phyloP scores from a whole-genome alignment of 2,329 filamentous ascomycete genomes.

The Myriosclerotinia duriaeana region DNA sequence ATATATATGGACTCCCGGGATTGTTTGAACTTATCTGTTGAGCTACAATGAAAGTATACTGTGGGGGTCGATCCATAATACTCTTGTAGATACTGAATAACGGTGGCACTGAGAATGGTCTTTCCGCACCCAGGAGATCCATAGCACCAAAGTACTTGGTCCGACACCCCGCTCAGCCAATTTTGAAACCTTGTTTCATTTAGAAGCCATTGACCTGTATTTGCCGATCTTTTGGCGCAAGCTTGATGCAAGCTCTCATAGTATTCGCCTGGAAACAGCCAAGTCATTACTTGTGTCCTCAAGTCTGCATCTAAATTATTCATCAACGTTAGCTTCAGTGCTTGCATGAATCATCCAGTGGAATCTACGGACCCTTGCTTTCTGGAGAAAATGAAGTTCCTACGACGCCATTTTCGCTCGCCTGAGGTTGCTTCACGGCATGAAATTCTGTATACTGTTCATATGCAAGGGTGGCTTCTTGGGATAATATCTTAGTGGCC shows the following conservation, averaged over 20 bases:
- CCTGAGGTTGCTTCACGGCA: conserved; percentile 3
- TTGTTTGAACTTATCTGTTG: conserved; percentile 15
- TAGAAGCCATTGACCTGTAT: conserved; percentile 19
- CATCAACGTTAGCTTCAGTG: conserved; percentile 7
- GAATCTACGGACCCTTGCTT: conserved; percentile 9
- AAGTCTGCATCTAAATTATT: conserved; percentile 15
- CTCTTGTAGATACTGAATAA: conserved; percentile 16
- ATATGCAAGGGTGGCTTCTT: conserved; percentile 14
- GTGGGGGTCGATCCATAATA: conserved; percentile 7
- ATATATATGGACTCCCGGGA: conserved; percentile 20
- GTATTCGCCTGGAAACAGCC: conserved; percentile 21
- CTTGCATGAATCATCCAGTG: neutral
- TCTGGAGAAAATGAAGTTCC: neutral
- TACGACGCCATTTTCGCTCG: neutral
- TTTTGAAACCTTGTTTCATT: conserved; percentile 16
- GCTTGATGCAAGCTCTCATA: conserved; percentile 19
- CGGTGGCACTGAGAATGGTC: conserved; percentile 21
- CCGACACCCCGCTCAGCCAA: conserved; percentile 7
- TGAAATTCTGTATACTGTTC: conserved; percentile 5
- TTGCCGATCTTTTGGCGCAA: conserved; percentile 17
- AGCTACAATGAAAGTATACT: conserved; percentile 22
- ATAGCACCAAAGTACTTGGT: conserved; percentile 21
- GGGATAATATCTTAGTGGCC: conserved; percentile 6
- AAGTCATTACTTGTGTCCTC: conserved; percentile 15
- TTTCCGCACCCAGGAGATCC: conserved; percentile 20